A percentile compares a stretch with the other conserved stretches of the same genome.
Conservation (phyloP, 202 grass and related monocot species). For the Bolboschoenoplectus hybrid region DNA sequence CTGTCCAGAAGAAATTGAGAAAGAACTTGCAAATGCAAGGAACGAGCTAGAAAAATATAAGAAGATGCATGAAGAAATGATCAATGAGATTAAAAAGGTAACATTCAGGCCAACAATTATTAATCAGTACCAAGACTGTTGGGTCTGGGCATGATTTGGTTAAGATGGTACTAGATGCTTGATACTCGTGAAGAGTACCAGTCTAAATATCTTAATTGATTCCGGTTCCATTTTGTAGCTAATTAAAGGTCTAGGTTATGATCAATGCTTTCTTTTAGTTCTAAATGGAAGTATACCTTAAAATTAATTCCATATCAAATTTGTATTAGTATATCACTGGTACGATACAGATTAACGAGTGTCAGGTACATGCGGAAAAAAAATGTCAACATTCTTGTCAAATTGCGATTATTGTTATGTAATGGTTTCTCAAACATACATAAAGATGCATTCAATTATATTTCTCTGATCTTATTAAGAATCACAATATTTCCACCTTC, state of each 20-base stretch:
- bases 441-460: not conserved
- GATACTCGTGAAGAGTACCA: not conserved
- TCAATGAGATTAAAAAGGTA: slow-evolving; percentile 18
- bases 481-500: not conserved
- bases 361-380: not conserved
- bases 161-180: not conserved
- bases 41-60: not conserved
- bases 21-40: not conserved
- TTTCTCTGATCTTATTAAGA: not conserved
- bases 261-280: not conserved
- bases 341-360: not conserved
- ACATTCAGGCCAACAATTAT: not conserved
- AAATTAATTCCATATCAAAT: not conserved
- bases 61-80: not conserved
- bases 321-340: not conserved
- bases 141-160: not conserved
- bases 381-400: not conserved
- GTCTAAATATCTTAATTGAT: not conserved
- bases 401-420: not conserved
- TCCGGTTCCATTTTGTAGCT: not conserved
- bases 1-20: not conserved
- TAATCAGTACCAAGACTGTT: not conserved
- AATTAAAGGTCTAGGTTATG: not conserved
- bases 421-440: not conserved
- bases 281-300: not conserved